Evolutionary conservation across 2,329 filamentous ascomycete genomes (phyloP).

Genomic region (Ilyonectria destructans): DNA sequence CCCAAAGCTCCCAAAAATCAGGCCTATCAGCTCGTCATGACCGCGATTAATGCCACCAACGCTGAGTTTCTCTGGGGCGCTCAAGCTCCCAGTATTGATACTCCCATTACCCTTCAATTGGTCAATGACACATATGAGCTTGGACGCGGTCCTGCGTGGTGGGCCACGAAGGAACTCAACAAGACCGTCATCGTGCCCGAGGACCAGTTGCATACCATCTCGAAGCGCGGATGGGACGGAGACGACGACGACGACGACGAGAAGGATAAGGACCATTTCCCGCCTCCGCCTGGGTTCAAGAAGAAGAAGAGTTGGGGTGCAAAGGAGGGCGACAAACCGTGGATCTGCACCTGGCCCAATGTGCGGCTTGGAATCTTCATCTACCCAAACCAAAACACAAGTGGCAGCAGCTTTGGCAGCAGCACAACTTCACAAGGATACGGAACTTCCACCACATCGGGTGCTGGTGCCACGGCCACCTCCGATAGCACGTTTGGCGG

Average conservation of each 20-base stretch:
- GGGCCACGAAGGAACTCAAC: constrained; percentile 67
- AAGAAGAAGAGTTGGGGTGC: constrained; percentile 47
- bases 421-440: constrained; percentile 30
- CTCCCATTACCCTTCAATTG: constrained; percentile 60
- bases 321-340: constrained; percentile 67
- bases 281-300: constrained; percentile 48
- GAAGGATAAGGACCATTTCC: constrained; percentile 23
- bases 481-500: constrained; percentile 12
- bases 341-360: constrained; percentile 73
- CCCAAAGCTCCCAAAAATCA: constrained; percentile 47
- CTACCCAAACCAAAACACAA: constrained; percentile 69
- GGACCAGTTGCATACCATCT: constrained; percentile 52
- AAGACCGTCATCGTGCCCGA: constrained; percentile 72
- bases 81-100: constrained; percentile 64
- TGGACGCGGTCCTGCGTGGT: constrained; percentile 70
- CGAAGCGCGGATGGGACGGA: constrained; percentile 49
- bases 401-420: constrained; percentile 46
- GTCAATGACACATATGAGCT: constrained; percentile 68
- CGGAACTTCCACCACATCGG: constrained; percentile 33
- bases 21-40: constrained; percentile 61
- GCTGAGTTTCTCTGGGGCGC: constrained; percentile 68
- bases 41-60: constrained; percentile 58
- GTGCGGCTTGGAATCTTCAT: constrained; percentile 72
- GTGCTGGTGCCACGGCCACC: constrained; percentile 35
- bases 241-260: constrained; percentile 34